Conservation (phyloP, 352 stramenopile genomes). For the Globisporangium parvum region DNA sequence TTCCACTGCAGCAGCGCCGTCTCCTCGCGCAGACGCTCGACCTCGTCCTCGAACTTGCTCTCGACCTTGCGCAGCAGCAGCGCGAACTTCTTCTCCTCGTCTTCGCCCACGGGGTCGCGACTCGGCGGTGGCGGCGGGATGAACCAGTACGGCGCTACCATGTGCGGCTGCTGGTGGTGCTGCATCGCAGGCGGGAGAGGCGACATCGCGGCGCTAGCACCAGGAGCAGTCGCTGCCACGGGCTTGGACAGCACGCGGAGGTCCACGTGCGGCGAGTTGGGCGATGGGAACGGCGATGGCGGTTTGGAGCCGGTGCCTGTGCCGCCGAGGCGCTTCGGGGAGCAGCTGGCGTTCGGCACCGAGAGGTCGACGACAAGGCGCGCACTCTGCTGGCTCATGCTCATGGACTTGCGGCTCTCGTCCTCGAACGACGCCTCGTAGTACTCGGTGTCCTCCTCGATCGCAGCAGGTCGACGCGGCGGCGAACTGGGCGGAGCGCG, state of each 20-base stretch:
- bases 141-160: constrained; percentile 4
- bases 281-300: constrained; percentile 11
- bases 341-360: constrained; percentile 36
- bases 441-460: constrained; percentile 41
- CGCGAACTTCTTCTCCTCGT: constrained; percentile 50
- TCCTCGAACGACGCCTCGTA: constrained; percentile 64
- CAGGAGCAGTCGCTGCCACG: background rate
- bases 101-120: constrained; percentile 14
- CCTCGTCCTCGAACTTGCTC: constrained; percentile 74
- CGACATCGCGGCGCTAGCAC: background rate
- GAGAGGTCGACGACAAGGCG: constrained; percentile 58
- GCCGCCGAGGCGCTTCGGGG: constrained; percentile 17
- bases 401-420: constrained; percentile 49
- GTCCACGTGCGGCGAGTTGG: constrained; percentile 36
- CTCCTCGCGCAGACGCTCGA: constrained; percentile 64
- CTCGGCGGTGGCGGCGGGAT: background rate
- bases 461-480: constrained; percentile 6
- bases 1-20: constrained; percentile 64
- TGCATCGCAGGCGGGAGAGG: background rate
- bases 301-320: background rate
- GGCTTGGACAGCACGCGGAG: constrained; percentile 41
- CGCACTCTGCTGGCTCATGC: constrained; percentile 24
- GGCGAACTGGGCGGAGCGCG: constrained; percentile 1
- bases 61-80: constrained; percentile 71
- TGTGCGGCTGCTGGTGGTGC: background rate